These are phyloP conservation scores for Ophiostoma ips DNA, from an alignment of 2,329 filamentous ascomycete species.

Conservation along the genomic window DNA sequence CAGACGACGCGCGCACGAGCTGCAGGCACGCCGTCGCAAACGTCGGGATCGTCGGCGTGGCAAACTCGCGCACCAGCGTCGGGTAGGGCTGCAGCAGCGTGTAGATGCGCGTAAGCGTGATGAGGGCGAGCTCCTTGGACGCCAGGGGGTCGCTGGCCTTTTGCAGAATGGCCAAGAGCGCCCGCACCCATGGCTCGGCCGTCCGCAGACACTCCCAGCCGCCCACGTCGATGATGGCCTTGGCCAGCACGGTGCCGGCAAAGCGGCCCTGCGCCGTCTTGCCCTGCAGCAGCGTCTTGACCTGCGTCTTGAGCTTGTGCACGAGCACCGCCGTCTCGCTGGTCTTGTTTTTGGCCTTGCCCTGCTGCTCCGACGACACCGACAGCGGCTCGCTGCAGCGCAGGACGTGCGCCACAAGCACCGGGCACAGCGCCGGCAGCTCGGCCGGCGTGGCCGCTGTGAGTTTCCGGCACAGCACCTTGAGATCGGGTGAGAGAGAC, in stretches of 20 bases:
- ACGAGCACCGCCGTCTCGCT: constrained; percentile 57
- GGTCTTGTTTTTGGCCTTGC: constrained; percentile 30
- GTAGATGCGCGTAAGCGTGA: constrained; percentile 73
- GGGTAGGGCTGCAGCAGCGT: constrained; percentile 68
- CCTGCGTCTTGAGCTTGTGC: constrained; percentile 67
- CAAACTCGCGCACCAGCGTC: constrained; percentile 74
- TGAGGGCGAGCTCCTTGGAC: constrained; percentile 62
- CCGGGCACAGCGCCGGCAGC: constrained; percentile 58
- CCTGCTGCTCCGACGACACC: constrained; percentile 38
- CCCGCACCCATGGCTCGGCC: constrained; percentile 61
- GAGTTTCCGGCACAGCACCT: constrained; percentile 54
- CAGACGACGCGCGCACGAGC: constrained; percentile 36
- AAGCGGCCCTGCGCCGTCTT: constrained; percentile 62
- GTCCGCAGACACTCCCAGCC: constrained; percentile 70
- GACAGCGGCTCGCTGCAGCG: constrained; percentile 50
- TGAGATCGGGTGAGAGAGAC: constrained; percentile 41
- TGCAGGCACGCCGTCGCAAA: constrained; percentile 64
- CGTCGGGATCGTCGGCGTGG: constrained; percentile 62
- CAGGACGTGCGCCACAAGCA: constrained; percentile 47
- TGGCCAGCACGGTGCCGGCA: constrained; percentile 63
- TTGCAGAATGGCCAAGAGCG: constrained; percentile 61
- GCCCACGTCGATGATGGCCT: constrained; percentile 67
- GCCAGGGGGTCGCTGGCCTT: constrained; percentile 66
- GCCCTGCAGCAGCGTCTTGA: constrained; percentile 66
- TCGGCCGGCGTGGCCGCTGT: constrained; percentile 57